Evolutionary conservation across 768 basidiomycete species (phyloP).

Genomic region (Lyophyllum atratum): DNA sequence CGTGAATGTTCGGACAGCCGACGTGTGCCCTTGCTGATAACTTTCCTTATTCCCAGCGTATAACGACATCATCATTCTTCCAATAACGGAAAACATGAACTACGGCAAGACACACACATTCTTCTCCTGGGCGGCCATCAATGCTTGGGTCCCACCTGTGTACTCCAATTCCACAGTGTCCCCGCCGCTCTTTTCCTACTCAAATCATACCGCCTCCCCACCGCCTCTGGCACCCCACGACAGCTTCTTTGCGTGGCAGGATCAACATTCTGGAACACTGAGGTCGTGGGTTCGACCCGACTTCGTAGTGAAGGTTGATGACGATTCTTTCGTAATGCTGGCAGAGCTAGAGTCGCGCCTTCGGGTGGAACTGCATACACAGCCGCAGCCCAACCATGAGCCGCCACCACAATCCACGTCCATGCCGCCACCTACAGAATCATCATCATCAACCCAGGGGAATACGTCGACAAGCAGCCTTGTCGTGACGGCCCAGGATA

Average conservation of each 20-base stretch:
- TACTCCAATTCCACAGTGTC: conserved; percentile 49
- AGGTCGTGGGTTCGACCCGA: conserved; percentile 84
- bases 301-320: conserved; percentile 92
- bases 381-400: conserved; percentile 27
- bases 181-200: conserved; percentile 65
- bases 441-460: not conserved
- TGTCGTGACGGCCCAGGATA: not conserved
- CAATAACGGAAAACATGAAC: conserved; percentile 94
- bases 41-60: conserved; percentile 51
- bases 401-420: conserved; percentile 14
- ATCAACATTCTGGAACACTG: conserved; percentile 42
- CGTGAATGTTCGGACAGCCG: conserved; percentile 22
- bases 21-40: not conserved
- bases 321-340: conserved; percentile 94
- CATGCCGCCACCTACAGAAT: conserved; percentile 6
- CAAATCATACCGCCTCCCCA: conserved; percentile 53
- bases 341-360: conserved; percentile 92
- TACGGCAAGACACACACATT: conserved; percentile 89
- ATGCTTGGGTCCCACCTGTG: conserved; percentile 88
- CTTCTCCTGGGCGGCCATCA: conserved; percentile 90
- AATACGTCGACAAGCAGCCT: conserved; percentile 5
- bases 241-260: conserved; percentile 56
- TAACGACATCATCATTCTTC: conserved; percentile 84
- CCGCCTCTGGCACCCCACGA: conserved; percentile 75
- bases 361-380: conserved; percentile 68